Evolutionary conservation across 257 asterid genomes (phyloP).

Genomic region (Nicotiana benthamiana): DNA sequence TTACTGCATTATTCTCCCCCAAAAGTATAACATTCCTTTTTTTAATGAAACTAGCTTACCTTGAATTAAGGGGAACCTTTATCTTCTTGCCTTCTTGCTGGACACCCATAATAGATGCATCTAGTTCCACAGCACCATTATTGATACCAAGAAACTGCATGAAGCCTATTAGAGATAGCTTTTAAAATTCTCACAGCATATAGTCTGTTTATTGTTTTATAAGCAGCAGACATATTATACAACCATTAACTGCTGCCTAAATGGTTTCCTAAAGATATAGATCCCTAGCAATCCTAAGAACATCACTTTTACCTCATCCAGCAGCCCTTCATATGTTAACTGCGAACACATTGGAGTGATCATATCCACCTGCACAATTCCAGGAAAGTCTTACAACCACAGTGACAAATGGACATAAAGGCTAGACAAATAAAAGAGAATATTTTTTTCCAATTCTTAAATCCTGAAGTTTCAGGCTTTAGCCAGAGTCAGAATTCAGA

Average conservation of each 20-base stretch:
- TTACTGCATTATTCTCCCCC: neutral
- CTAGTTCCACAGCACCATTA: constrained; percentile 91
- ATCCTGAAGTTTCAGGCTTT: too few species aligned
- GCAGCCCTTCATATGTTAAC: constrained; percentile 83
- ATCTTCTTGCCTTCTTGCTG: constrained; percentile 86
- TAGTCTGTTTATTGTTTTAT: neutral
- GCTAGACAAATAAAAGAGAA: neutral
- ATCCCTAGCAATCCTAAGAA: neutral
- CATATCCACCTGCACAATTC: constrained; percentile 82
- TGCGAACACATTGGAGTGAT: constrained; percentile 97
- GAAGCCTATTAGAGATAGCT: constrained; percentile 39
- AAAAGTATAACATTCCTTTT: neutral
- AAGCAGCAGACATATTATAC: neutral
- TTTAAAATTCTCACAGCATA: constrained; percentile 21
- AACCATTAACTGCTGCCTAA: neutral
- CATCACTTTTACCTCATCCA: constrained; percentile 69
- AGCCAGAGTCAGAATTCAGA: too few species aligned
- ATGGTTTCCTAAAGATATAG: neutral
- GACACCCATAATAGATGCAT: constrained; percentile 80
- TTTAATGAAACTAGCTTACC: constrained; percentile 31
- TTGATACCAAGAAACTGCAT: constrained; percentile 83
- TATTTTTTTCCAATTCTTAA: neutral
- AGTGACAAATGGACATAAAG: neutral
- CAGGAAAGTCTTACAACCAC: constrained; percentile 14
- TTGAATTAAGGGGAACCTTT: constrained; percentile 91